A percentile compares a stretch with the other conserved stretches of the same genome.
Conservation (phyloP, 768 basidiomycete genomes). For the Rubroboletus pulcherrimus region DNA sequence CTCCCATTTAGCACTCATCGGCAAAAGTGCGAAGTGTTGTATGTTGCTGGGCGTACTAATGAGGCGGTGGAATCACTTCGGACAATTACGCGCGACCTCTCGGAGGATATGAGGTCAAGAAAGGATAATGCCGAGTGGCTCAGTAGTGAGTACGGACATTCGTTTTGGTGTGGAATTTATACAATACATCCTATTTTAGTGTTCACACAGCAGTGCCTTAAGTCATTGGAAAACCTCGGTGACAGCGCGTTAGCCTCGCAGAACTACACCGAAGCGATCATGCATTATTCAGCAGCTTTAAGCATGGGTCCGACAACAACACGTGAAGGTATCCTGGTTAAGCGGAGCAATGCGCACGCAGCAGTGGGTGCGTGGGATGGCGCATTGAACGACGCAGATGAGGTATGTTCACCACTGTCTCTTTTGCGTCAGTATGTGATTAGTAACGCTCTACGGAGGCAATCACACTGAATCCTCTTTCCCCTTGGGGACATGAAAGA, state of each 20-base stretch:
- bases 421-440: neutral
- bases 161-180: neutral
- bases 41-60: neutral
- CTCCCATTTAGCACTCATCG: neutral
- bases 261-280: neutral
- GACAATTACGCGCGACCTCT: neutral
- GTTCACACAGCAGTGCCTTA: neutral
- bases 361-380: neutral
- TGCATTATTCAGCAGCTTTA: neutral
- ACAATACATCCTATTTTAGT: neutral
- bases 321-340: neutral
- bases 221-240: neutral
- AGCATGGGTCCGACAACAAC: neutral
- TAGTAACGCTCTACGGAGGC: neutral
- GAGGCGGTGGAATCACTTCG: neutral
- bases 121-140: conserved; percentile 1
- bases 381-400: neutral
- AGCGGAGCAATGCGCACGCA: neutral
- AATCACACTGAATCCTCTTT: neutral
- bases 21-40: neutral
- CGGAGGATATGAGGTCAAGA: neutral
- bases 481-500: neutral
- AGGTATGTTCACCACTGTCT: neutral
- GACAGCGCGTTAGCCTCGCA: neutral
- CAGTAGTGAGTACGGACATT: neutral